Evolutionary conservation across 345 rosid species (phyloP).

Genomic region (Hibiscus trionum): DNA sequence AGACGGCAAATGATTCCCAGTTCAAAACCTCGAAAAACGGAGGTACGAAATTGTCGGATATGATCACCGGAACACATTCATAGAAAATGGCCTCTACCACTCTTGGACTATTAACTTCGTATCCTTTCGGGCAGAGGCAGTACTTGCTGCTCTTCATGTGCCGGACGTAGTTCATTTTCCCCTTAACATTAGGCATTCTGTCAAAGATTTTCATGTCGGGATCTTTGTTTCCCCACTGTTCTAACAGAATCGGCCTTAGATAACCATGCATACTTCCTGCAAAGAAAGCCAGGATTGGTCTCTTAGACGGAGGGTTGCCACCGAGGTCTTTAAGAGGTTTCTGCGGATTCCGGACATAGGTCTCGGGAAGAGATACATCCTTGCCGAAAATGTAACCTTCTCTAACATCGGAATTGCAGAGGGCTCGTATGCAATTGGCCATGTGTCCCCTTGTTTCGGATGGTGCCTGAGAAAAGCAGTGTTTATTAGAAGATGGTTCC

Average conservation of each 20-base stretch:
- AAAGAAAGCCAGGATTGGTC: conserved; percentile 73
- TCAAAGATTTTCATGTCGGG: conserved; percentile 81
- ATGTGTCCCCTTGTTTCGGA: conserved; percentile 56
- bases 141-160: conserved; percentile 92
- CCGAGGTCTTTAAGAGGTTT: conserved; percentile 59
- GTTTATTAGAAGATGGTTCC: conserved; percentile 7
- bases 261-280: conserved; percentile 94
- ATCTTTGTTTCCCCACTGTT: conserved; percentile 74
- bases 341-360: conserved; percentile 47
- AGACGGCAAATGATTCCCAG: conserved; percentile 90
- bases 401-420: conserved; percentile 80
- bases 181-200: conserved; percentile 46
- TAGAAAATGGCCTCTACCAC: conserved; percentile 85
- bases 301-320: conserved; percentile 59
- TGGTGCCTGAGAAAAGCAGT: conserved; percentile 58
- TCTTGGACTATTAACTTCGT: conserved; percentile 89
- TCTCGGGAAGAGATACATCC: conserved; percentile 87
- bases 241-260: conserved; percentile 59
- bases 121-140: conserved; percentile 90
- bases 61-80: conserved; percentile 86
- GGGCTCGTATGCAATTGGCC: conserved; percentile 80
- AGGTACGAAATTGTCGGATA: conserved; percentile 85
- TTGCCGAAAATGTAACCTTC: conserved; percentile 86
- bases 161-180: conserved; percentile 53
- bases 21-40: conserved; percentile 73